These are phyloP conservation scores for Neospora caninum DNA, from an alignment of 169 alveolate species.

Conservation along the genomic window DNA sequence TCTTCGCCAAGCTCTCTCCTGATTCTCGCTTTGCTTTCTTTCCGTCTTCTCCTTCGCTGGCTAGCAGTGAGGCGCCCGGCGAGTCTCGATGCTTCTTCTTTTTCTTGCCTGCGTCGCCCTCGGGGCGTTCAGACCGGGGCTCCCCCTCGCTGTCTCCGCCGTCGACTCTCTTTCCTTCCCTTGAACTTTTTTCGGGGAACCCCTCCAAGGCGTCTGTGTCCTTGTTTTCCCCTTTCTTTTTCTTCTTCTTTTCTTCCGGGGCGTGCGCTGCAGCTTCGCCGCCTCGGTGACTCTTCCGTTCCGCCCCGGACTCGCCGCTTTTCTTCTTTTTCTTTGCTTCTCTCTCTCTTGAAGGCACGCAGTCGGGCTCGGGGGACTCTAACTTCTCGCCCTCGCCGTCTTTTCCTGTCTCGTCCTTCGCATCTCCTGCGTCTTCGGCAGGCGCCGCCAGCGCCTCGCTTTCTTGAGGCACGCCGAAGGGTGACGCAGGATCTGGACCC, in stretches of 20 bases:
- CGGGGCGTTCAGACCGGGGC: background rate
- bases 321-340: no score
- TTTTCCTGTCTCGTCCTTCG: no score
- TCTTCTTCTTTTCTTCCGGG: slow-evolving; percentile 28
- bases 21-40: background rate
- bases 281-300: background rate
- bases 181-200: no score
- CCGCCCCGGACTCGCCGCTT: background rate
- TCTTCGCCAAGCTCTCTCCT: background rate
- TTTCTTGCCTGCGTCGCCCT: slow-evolving; percentile 28
- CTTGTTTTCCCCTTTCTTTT: slow-evolving; percentile 14
- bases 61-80: no score
- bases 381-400: no score
- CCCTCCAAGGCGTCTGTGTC: background rate
- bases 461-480: no score
- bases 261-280: background rate
- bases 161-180: no score
- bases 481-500: no score
- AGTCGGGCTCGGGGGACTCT: no score
- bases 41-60: background rate
- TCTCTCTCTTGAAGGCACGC: no score
- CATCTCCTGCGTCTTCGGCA: no score
- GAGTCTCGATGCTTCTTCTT: background rate
- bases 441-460: no score
- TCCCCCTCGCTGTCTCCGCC: background rate